Percentiles rank a stretch among this genome's conserved stretches.
Evolutionary conservation across 306 rosid genomes (phyloP).

Genomic region (Comarum palustre): DNA sequence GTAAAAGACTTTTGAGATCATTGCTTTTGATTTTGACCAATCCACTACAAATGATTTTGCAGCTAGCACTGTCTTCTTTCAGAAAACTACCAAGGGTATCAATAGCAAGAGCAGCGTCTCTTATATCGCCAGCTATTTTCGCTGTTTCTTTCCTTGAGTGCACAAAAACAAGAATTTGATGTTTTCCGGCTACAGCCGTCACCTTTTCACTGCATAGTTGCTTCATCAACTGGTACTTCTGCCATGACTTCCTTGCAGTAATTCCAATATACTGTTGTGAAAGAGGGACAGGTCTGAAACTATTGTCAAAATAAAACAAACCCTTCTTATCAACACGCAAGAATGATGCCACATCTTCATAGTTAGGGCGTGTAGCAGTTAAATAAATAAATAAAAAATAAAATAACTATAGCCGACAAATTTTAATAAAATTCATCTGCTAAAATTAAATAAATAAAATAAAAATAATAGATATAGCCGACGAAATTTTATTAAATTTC

Average conservation of each 20-base stretch:
- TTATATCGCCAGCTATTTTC: conserved; percentile 89
- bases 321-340: conserved; percentile 79
- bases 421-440: no score
- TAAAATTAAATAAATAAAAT: no score
- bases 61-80: conserved; percentile 89
- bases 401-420: no score
- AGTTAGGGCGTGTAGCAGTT: conserved; percentile 89
- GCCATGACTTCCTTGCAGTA: conserved; percentile 83
- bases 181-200: conserved; percentile 85
- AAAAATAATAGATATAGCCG: no score
- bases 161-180: conserved; percentile 89
- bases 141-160: conserved; percentile 95
- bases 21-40: conserved; percentile 69
- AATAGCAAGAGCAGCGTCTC: conserved; percentile 87
- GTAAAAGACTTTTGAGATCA: conserved; percentile 88
- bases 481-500: no score
- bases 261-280: conserved; percentile 91
- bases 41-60: conserved; percentile 81
- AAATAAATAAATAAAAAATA: no score
- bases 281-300: conserved; percentile 92
- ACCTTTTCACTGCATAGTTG: conserved; percentile 89
- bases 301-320: conserved; percentile 73
- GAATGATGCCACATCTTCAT: conserved; percentile 82
- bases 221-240: conserved; percentile 96
- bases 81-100: conserved; percentile 85